Base-by-base conservation (phyloP, 1,284 basidiomycete species). In the Austroboletus niveus region DNA sequence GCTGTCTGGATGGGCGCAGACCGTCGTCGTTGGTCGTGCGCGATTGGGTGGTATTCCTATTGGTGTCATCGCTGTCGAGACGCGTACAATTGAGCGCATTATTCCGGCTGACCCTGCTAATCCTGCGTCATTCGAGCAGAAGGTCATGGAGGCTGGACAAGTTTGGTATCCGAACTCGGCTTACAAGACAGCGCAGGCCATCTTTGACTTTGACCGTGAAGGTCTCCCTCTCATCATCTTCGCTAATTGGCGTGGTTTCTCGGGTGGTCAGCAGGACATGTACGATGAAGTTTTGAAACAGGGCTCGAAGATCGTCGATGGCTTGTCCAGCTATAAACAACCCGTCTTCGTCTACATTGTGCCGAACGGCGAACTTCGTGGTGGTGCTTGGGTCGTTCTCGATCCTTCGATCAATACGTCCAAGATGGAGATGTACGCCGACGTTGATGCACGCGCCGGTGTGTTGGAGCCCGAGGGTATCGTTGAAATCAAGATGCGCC, bases 171-270 rank as follows among this genome's bases (percentile, higher is more conserved):
- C 97, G 46, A 99, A 99, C 74, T 96, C 92, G 29, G 95, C 97
- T n/a, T 96, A 98, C 80, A 99, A 99, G 82, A 99, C 97, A 24
- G 97, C 96, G 9, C 97, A 98, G 66, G 95, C 97, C 15, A 99
- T 99, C 75, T 93, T 95, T 72, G 97, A 99, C 76, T 94, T 99
- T 77, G 91, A 96, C 75, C 88, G 94, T 47, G 97, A 99, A 73
- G 94, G 92, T 39, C 79, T 99, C 22, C 97, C 97, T 5, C 80
- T 99, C 56, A 93, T 99, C 72, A 96, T 99, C 72, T 98, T 99
- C 64, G 97, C 97, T 57, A 99, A 99, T 79, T 99, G 97, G 95
- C 93, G 97, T 79, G 97, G 97, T 36, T 99, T 99, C 86, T 99
- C 97, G 24, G 97, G 97, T 60, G 97, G 97, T 64, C 95, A 98